Conservation (phyloP, 2,329 filamentous ascomycete species). For the Stylonectria norvegica region DNA sequence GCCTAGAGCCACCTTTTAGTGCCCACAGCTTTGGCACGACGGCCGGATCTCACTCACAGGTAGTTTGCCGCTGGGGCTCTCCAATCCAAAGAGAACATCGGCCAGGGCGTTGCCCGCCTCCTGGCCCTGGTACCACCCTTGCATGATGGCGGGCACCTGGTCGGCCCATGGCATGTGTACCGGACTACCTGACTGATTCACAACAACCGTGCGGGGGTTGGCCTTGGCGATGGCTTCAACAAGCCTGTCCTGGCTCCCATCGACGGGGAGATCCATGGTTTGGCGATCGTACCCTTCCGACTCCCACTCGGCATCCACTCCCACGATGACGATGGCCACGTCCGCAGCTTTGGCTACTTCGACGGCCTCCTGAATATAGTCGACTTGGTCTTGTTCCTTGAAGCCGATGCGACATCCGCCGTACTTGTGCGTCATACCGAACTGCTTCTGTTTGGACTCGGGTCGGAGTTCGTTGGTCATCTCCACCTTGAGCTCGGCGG, state of each 20-base stretch:
- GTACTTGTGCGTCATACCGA: slow-evolving; percentile 60
- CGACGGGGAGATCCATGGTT: slow-evolving; percentile 65
- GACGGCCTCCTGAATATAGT: slow-evolving; percentile 63
- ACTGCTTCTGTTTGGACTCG: slow-evolving; percentile 54
- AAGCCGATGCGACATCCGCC: slow-evolving; percentile 71
- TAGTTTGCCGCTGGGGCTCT: slow-evolving; percentile 65
- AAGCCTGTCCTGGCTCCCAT: slow-evolving; percentile 54
- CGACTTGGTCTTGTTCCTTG: slow-evolving; percentile 60
- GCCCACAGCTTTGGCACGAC: background rate
- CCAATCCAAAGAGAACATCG: slow-evolving; percentile 64
- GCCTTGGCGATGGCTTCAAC: slow-evolving; percentile 59
- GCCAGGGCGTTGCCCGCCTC: slow-evolving; percentile 67
- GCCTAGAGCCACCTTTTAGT: slow-evolving; percentile 34
- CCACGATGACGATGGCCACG: slow-evolving; percentile 65
- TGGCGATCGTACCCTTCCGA: slow-evolving; percentile 72
- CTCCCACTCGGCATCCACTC: slow-evolving; percentile 72
- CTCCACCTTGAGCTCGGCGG: slow-evolving; percentile 52
- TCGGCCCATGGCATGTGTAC: slow-evolving; percentile 66
- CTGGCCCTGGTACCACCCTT: slow-evolving; percentile 53
- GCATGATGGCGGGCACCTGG: slow-evolving; percentile 62
- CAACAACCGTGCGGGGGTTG: slow-evolving; percentile 64
- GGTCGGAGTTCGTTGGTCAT: slow-evolving; percentile 62
- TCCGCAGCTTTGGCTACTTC: slow-evolving; percentile 59
- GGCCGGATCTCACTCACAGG: slow-evolving; percentile 43
- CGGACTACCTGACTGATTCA: slow-evolving; percentile 45